Conservation (phyloP, 2,329 filamentous ascomycete genomes). For the Stagonosporopsis cucurbitacearum region DNA sequence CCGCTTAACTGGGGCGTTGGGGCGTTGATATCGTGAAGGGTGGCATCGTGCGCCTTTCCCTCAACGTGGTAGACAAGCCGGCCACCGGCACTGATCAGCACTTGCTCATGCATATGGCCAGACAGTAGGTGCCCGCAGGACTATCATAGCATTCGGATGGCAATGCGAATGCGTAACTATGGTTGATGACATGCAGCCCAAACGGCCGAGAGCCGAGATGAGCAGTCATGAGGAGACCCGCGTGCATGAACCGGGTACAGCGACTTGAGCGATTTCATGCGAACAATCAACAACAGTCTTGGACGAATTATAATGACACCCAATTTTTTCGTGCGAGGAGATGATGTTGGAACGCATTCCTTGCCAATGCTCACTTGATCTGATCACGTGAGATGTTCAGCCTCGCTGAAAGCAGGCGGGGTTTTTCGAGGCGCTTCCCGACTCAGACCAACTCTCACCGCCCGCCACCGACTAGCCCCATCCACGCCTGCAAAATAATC, state of each 20-base stretch:
- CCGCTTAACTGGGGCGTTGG: slow-evolving; percentile 11
- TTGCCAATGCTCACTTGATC: neutral
- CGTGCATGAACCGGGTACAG: slow-evolving; percentile 1
- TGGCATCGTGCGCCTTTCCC: slow-evolving; percentile 7
- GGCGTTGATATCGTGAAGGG: slow-evolving; percentile 5
- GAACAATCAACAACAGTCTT: neutral
- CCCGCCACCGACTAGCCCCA: slow-evolving; percentile 24
- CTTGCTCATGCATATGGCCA: neutral
- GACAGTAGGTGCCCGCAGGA: neutral
- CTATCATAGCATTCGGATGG: neutral
- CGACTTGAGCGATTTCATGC: neutral
- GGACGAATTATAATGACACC: neutral
- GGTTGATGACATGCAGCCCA: neutral
- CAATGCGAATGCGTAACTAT: neutral
- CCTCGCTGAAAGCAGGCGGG: neutral
- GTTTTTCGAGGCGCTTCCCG: slow-evolving; percentile 20
- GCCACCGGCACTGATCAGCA: slow-evolving; percentile 10
- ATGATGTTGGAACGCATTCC: neutral
- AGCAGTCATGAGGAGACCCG: neutral
- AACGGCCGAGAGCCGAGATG: neutral
- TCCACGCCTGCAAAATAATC: slow-evolving; percentile 26
- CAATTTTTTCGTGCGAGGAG: neutral
- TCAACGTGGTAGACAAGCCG: slow-evolving; percentile 14
- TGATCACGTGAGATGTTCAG: slow-evolving; percentile 11
- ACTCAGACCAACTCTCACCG: slow-evolving; percentile 15